Evolutionary conservation across 2,329 filamentous ascomycete genomes (phyloP).

Genomic region (Sarocladium oryzae): DNA sequence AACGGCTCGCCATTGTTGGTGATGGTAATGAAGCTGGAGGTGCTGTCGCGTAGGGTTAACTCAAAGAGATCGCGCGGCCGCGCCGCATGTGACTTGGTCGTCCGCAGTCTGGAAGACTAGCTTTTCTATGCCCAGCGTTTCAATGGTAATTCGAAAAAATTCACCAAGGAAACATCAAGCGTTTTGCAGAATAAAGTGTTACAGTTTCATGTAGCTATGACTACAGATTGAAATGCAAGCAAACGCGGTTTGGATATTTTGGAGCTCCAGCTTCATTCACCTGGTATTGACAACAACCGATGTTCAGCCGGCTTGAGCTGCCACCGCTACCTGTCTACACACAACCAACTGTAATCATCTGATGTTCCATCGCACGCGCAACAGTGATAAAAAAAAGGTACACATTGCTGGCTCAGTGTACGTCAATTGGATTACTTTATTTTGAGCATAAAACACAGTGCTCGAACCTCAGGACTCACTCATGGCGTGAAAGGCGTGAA

Average conservation of each 20-base stretch:
- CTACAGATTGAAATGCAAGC: not conserved
- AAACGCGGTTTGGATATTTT: slow-evolving; percentile 10
- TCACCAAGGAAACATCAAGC: not conserved
- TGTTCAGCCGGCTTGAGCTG: slow-evolving; percentile 4
- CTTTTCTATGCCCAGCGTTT: not conserved
- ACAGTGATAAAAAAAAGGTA: no score
- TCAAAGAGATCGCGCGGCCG: not conserved
- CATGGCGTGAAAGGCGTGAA: no score
- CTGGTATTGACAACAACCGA: slow-evolving; percentile 2
- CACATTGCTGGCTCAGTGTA: no score
- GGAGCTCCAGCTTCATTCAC: not conserved
- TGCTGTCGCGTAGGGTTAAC: not conserved
- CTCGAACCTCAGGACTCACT: no score
- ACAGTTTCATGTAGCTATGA: not conserved
- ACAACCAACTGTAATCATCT: no score
- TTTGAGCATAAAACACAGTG: no score
- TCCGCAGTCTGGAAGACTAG: not conserved
- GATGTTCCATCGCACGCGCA: no score
- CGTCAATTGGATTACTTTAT: no score
- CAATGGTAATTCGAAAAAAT: not conserved
- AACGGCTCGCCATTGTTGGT: slow-evolving; percentile 33
- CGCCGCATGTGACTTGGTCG: not conserved
- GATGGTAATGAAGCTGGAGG: slow-evolving; percentile 3
- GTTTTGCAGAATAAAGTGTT: not conserved
- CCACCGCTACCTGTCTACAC: no score